These are phyloP conservation scores for Nicotiana otophora DNA, from an alignment of 257 asterid species.

Conservation along the genomic window DNA sequence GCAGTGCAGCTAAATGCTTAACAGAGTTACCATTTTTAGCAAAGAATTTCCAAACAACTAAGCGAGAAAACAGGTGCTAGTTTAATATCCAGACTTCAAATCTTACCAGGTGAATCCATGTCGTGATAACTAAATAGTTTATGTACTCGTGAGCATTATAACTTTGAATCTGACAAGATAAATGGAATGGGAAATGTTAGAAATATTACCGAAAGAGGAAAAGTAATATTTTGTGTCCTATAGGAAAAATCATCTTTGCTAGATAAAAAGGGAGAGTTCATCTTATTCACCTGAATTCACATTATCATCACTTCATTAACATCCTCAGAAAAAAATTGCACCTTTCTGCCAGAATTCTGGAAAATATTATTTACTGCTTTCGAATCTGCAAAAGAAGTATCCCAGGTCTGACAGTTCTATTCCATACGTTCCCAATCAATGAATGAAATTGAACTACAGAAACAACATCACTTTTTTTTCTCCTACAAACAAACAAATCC, in stretches of 20 bases:
- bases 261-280: not conserved
- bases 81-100: not conserved
- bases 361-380: not conserved
- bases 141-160: not conserved
- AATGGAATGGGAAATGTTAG: not conserved
- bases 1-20: not conserved
- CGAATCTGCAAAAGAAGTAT: not conserved
- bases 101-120: conserved; percentile 11
- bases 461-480: not conserved
- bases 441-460: conserved; percentile 1
- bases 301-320: not conserved
- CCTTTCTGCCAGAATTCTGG: not conserved
- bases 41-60: not conserved
- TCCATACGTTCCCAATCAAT: not conserved
- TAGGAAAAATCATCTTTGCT: not conserved
- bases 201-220: not conserved
- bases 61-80: not conserved
- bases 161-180: conserved; percentile 2
- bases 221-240: not conserved
- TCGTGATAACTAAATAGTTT: not conserved
- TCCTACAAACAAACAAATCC: not conserved
- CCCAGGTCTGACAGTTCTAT: not conserved
- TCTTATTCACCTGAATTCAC: not conserved
- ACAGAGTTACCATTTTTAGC: not conserved
- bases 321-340: not conserved